Conservation (phyloP, 176 grass and related monocot species). For the Triticum urartu region DNA sequence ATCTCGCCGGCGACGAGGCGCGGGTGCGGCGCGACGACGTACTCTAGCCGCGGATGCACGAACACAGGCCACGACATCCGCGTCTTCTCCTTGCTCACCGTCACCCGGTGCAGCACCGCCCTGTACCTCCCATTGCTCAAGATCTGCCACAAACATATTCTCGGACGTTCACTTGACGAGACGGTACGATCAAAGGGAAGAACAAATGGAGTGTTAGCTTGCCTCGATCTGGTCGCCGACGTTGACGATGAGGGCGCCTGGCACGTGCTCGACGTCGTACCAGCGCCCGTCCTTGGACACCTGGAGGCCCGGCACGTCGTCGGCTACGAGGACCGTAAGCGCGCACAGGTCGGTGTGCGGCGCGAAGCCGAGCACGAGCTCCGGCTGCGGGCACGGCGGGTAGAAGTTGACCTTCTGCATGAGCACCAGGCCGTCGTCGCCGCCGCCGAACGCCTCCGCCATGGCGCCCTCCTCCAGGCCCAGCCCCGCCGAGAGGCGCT, state of each 20-base stretch:
- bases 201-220: not conserved
- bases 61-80: slow-evolving; percentile 85
- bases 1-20: slow-evolving; percentile 36
- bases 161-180: too few species aligned
- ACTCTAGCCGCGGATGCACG: slow-evolving; percentile 36
- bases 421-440: slow-evolving; percentile 16
- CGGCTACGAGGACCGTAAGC: slow-evolving; percentile 65
- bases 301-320: slow-evolving; percentile 71
- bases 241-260: slow-evolving; percentile 62
- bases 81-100: slow-evolving; percentile 57
- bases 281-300: slow-evolving; percentile 59
- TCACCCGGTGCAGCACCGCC: slow-evolving; percentile 56
- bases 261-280: slow-evolving; percentile 57
- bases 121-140: slow-evolving; percentile 76
- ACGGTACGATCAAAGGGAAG: too few species aligned
- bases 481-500: slow-evolving; percentile 50
- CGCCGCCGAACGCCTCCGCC: slow-evolving; percentile 40
- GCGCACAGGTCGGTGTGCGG: slow-evolving; percentile 78
- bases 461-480: slow-evolving; percentile 36
- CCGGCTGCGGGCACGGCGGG: slow-evolving; percentile 67
- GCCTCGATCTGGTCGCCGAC: slow-evolving; percentile 84
- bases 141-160: slow-evolving; percentile 30
- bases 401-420: slow-evolving; percentile 86
- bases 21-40: slow-evolving; percentile 46
- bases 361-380: slow-evolving; percentile 57